Evolutionary conservation across 768 basidiomycete genomes (phyloP), one percentile per base, ranked within the genome.

Genomic region (Boletus speciosus): DNA sequence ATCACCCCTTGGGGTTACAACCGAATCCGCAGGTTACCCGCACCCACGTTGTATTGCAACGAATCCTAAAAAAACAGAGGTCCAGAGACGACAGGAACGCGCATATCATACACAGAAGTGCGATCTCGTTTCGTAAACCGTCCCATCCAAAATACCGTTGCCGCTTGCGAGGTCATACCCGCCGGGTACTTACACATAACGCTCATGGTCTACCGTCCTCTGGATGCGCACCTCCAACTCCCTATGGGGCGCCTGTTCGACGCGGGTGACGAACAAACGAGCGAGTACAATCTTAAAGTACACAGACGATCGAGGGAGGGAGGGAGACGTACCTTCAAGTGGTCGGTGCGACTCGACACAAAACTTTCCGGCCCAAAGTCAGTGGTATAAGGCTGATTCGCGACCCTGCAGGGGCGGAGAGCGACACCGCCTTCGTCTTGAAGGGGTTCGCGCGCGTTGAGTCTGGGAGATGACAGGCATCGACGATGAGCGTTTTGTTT

Each of bases 381-480:
- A 25, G 42, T 1, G 34, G 15, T 7, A 15, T 10, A 23, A 16
- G 37, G 35, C 1, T 45, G 52, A 21, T 51, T 43, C 1, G 71
- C 68, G n/a, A 76, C 60, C 14, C 70, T 67, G 11, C 74, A 76
- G 31, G 80, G 71, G 53, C 71, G 72, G 40, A 80, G 70, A 2
- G 79, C 76, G 21, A 74, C 56, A 1, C 64, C 51, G 6, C 72
- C 52, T 32, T 67, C 66, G 11, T 15, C 43, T 52, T 73, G 74
- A 31, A 76, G 68, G 4, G 65, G 54, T 35, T 71, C 68, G 2
- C 81, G 73, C 5, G 76, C 73, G 52, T 82, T 83, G 36, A 83
- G 72, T 37, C 78, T 73, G 57, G 10, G 60, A 47, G 21, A 43
- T 15, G 43, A 36, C 3, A 27, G 19, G 2, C 15, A 51, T 6